Evolutionary conservation across 805 yeast species (phyloP).

Genomic region (Wickerhamomyces sydowiorum): DNA sequence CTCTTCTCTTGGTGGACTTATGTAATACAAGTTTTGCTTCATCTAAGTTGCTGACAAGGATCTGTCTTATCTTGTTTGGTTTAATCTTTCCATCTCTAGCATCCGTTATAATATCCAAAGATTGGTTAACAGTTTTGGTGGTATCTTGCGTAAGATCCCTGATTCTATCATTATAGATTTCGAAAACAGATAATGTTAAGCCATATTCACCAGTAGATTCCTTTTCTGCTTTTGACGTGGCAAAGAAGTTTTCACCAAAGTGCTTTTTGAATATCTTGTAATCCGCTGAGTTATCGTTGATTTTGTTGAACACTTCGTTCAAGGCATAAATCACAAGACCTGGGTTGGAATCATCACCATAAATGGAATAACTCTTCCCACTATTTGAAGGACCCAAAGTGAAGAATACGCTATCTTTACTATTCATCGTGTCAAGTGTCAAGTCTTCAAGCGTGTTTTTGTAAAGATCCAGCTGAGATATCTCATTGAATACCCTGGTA

Average conservation of each 20-base stretch:
- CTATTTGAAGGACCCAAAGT: slow-evolving; percentile 50
- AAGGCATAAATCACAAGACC: slow-evolving; percentile 32
- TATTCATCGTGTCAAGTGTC: slow-evolving; percentile 18
- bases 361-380: slow-evolving; percentile 39
- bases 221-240: slow-evolving; percentile 15
- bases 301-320: slow-evolving; percentile 28
- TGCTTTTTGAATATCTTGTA: slow-evolving; percentile 10
- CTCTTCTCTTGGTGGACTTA: slow-evolving; percentile 33
- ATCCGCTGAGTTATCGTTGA: slow-evolving; percentile 16
- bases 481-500: slow-evolving; percentile 27
- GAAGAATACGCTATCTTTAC: slow-evolving; percentile 38
- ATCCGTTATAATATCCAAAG: slow-evolving; percentile 38
- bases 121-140: slow-evolving; percentile 20
- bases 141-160: slow-evolving; percentile 31
- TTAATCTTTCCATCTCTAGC: slow-evolving; percentile 36
- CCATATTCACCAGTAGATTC: slow-evolving; percentile 24
- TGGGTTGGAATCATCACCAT: slow-evolving; percentile 29
- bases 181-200: slow-evolving; percentile 46
- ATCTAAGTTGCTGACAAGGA: slow-evolving; percentile 29
- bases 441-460: slow-evolving; percentile 18
- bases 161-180: slow-evolving; percentile 42
- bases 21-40: slow-evolving; percentile 34
- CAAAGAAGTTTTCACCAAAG: slow-evolving; percentile 19
- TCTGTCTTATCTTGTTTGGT: slow-evolving; percentile 36
- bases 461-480: slow-evolving; percentile 32